phyloP scores from a whole-genome alignment of 2,329 filamentous ascomycete species.

The Pseudocercospora pini-densiflorae region DNA sequence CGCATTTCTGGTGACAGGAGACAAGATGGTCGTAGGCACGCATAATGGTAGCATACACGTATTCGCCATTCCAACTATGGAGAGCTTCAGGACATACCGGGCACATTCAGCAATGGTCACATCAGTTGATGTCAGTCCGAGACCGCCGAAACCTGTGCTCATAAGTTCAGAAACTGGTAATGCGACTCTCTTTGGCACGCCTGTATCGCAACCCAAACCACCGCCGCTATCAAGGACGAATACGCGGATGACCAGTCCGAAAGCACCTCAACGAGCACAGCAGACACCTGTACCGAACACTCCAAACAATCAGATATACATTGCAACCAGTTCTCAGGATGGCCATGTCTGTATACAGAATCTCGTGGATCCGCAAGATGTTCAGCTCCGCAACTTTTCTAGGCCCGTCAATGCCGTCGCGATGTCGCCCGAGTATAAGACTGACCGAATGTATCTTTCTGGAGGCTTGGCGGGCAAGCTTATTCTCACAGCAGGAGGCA shows the following conservation, averaged over 20 bases:
- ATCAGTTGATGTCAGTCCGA: conserved; percentile 86
- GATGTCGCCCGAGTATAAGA: conserved; percentile 93
- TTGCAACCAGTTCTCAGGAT: conserved; percentile 92
- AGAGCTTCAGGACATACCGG: conserved; percentile 82
- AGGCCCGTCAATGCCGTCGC: conserved; percentile 90
- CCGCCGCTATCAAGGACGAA: conserved; percentile 19
- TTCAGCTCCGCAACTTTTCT: conserved; percentile 89
- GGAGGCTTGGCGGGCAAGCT: conserved; percentile 87
- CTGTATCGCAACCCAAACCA: conserved; percentile 19
- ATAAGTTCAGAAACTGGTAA: conserved; percentile 25
- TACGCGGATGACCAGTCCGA: conserved; percentile 21
- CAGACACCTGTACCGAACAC: conserved; percentile 68
- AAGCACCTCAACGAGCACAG: conserved; percentile 37
- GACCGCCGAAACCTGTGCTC: conserved; percentile 62
- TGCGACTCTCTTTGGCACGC: conserved; percentile 21
- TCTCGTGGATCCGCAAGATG: conserved; percentile 84
- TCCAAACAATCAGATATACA: conserved; percentile 88
- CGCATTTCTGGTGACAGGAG: conserved; percentile 84
- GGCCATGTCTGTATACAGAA: conserved; percentile 94
- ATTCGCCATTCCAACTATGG: conserved; percentile 79
- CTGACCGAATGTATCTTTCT: conserved; percentile 85
- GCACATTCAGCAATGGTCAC: conserved; percentile 93
- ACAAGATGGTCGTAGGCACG: conserved; percentile 97
- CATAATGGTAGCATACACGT: conserved; percentile 98
- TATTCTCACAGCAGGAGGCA: conserved; percentile 82